Evolutionary conservation across 768 basidiomycete genomes (phyloP), one percentile per base, ranked within the genome.

Genomic region (Xerocomellus dryophilus): DNA sequence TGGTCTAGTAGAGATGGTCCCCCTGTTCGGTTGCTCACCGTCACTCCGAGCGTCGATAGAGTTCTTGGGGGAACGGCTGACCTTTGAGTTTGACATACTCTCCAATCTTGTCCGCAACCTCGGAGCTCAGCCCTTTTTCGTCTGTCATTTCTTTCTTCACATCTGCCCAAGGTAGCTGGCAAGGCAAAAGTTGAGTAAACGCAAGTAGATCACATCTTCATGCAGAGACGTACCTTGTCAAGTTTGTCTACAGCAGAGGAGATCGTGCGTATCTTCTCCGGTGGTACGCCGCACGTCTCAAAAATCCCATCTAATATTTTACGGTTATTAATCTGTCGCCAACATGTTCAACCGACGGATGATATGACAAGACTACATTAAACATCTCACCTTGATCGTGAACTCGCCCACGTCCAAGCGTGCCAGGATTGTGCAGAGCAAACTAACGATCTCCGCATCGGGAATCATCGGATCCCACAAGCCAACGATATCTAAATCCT

Each of bases 241-340:
- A 99, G 82, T 70, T 98, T 99, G 73, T 99, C 97, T 10, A 98
- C 96, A 0, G 97, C 96, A 15, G 92, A 95, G 0, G 93, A 96
- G 59, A 98, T 98, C 14, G 86, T 76, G 6, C 96, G 82, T 45
- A 91, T 94, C 74, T 93, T 97, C 23, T 93, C 92, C 21, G 75
- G 63, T 0, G 94, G 89, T 5, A 99, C 97, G 50, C 97, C 97
- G 61, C 95, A 98, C 2, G 98, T 87, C 65, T 93, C 88, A 64
- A 98, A 98, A 55, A 99, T 88, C 27, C 96, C 97, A 68, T 99
- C 97, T 14, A 99, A 79, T 57, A 99, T 90, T 74, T 95, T 98
- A 45, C 97, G 82, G 78, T 99, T 89, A 71, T 99, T 99, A 54
- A 97, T 73, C 92, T 95, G 61, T 34, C 32, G 21, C 9, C n/a